Evolutionary conservation across 1,284 basidiomycete species (phyloP).

Genomic region (Trametes hirsuta): DNA sequence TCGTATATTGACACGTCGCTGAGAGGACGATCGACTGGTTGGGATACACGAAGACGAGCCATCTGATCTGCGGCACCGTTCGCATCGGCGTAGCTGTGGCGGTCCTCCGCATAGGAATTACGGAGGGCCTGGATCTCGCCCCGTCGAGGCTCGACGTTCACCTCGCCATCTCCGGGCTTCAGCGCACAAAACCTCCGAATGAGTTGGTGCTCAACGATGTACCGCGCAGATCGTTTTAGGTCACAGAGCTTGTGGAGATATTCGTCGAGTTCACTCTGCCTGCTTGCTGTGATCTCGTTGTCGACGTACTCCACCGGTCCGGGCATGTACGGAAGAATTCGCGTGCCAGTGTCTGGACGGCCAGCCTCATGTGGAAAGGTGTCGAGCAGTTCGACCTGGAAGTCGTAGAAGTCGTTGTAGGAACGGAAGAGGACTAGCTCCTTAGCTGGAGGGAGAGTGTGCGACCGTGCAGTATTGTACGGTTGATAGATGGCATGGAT

Average conservation of each 20-base stretch:
- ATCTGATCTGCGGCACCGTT: constrained; percentile 31
- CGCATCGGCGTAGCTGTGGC: constrained; percentile 34
- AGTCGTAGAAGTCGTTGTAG: constrained; percentile 99
- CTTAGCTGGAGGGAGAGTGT: constrained; percentile 65
- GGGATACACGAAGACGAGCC: constrained; percentile 25
- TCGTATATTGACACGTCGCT: constrained; percentile 35
- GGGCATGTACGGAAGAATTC: constrained; percentile 95
- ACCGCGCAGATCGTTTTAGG: constrained; percentile 67
- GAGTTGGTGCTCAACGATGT: constrained; percentile 82
- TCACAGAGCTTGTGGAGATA: constrained; percentile 85
- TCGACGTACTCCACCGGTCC: constrained; percentile 88
- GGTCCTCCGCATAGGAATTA: constrained; percentile 32
- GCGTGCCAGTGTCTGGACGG: constrained; percentile 58
- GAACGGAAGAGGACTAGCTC: constrained; percentile 92
- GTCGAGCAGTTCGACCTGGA: constrained; percentile 89
- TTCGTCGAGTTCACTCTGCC: constrained; percentile 85
- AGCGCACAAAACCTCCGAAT: constrained; percentile 87
- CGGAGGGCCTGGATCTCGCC: constrained; percentile 58
- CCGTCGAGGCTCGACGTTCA: constrained; percentile 60
- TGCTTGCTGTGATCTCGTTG: constrained; percentile 81
- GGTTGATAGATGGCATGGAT: constrained; percentile 89
- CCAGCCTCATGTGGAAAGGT: constrained; percentile 91
- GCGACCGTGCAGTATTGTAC: constrained; percentile 59
- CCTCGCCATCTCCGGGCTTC: constrained; percentile 86
- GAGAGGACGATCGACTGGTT: constrained; percentile 19